These are phyloP conservation scores for Mallotus nudiflorus DNA, from an alignment of 345 rosid species.

Conservation along the genomic window DNA sequence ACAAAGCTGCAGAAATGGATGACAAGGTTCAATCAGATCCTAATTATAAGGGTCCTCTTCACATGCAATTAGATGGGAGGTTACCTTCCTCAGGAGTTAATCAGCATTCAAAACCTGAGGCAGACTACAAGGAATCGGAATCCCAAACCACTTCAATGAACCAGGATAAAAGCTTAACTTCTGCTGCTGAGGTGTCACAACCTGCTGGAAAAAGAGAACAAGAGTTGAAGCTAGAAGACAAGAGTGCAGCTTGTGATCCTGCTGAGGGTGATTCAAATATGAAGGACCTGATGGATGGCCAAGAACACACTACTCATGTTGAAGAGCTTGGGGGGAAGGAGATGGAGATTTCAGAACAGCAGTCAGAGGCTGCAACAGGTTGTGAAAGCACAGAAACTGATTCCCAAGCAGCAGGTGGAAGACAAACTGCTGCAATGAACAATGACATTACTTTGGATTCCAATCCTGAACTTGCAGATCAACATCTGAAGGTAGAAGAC, in stretches of 20 bases:
- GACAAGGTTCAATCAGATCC: background rate
- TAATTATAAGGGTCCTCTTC: background rate
- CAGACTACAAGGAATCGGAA: background rate
- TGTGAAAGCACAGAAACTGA: background rate
- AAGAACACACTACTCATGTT: constrained; percentile 27
- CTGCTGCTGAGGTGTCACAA: background rate
- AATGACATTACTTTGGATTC: constrained; percentile 6
- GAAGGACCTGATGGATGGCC: constrained; percentile 31
- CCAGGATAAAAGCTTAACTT: background rate
- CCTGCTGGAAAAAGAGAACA: constrained; percentile 8
- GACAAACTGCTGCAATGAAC: constrained; percentile 9
- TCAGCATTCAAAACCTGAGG: constrained; percentile 9
- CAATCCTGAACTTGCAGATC: constrained; percentile 8
- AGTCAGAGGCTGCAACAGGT: constrained; percentile 21
- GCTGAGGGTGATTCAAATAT: constrained; percentile 29
- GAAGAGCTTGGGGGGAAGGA: constrained; percentile 21
- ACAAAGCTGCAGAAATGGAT: constrained; percentile 18
- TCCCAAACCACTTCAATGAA: background rate
- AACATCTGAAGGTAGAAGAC: constrained; percentile 8
- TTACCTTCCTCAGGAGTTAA: constrained; percentile 14
- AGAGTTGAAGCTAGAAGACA: constrained; percentile 26
- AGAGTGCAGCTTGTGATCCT: constrained; percentile 14
- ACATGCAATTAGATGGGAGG: constrained; percentile 8
- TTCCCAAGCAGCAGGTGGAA: constrained; percentile 4
- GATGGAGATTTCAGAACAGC: constrained; percentile 1